A percentile compares a stretch with the other conserved stretches of the same genome.
phyloP scores from a whole-genome alignment of 2,329 filamentous ascomycete genomes.

The Cercospora zeina region DNA sequence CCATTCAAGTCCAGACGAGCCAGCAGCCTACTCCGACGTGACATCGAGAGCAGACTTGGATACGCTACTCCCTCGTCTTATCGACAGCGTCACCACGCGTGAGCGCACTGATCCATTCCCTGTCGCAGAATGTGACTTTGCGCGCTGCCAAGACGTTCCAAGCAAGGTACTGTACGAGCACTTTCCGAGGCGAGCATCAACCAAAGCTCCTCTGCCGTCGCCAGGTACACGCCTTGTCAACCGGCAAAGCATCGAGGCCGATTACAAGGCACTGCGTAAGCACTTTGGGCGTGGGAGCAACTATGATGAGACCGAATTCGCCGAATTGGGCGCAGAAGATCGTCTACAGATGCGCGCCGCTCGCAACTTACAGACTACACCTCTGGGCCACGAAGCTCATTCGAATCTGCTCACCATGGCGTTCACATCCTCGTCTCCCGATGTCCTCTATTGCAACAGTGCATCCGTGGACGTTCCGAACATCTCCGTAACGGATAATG shows the following conservation, averaged over 20 bases:
- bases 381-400: constrained; percentile 5
- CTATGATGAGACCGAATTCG: constrained; percentile 7
- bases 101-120: neutral
- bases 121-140: constrained; percentile 5
- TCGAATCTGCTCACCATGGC: constrained; percentile 2
- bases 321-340: neutral
- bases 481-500: neutral
- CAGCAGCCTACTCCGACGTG: neutral
- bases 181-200: constrained; percentile 2
- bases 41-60: neutral
- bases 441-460: neutral
- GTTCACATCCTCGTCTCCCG: neutral
- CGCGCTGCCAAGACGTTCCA: neutral
- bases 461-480: constrained; percentile 2
- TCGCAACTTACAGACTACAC: constrained; percentile 8
- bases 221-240: constrained; percentile 34
- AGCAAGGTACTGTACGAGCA: neutral
- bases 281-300: constrained; percentile 12
- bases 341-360: constrained; percentile 6
- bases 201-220: constrained; percentile 1
- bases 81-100: constrained; percentile 22
- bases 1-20: constrained; percentile 23
- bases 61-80: constrained; percentile 29
- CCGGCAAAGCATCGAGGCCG: constrained; percentile 21
- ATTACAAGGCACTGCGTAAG: constrained; percentile 15